Conservation (phyloP, 2,329 filamentous ascomycete genomes). For the Diplocarpon mali region DNA sequence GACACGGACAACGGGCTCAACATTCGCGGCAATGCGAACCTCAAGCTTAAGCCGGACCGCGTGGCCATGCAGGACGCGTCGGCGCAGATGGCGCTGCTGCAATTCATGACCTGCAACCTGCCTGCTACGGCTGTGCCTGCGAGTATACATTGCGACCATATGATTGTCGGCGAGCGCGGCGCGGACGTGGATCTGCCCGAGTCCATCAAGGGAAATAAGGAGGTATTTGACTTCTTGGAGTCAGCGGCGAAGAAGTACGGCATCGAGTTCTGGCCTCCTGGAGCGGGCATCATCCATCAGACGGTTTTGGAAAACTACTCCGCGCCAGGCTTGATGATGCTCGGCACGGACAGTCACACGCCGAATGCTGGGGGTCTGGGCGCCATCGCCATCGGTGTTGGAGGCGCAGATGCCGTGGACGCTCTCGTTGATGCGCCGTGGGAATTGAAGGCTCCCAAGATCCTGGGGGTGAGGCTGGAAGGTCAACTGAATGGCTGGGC, state of each 20-base stretch:
- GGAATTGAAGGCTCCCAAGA: conserved; percentile 91
- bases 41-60: conserved; percentile 94
- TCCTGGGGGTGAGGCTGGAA: conserved; percentile 75
- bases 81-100: conserved; percentile 93
- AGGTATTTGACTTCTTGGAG: conserved; percentile 96
- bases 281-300: conserved; percentile 94
- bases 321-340: conserved; percentile 95
- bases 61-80: conserved; percentile 99
- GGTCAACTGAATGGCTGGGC: conserved; percentile 85
- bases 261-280: conserved; percentile 92
- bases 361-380: conserved; percentile 93
- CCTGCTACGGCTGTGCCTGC: conserved; percentile 85
- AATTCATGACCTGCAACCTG: conserved; percentile 96
- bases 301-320: conserved; percentile 97
- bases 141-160: conserved; percentile 97
- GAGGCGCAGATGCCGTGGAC: conserved; percentile 93
- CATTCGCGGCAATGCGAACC: conserved; percentile 78
- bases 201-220: conserved; percentile 84
- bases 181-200: conserved; percentile 75
- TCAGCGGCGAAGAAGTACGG: conserved; percentile 84
- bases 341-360: conserved; percentile 94
- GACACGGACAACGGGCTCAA: conserved; percentile 74
- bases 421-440: conserved; percentile 92
- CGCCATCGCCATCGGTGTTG: conserved; percentile 91
- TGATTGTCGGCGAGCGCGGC: conserved; percentile 92